Evolutionary conservation across 139 green algal species (phyloP).

Genomic region (Chlorella sp.): DNA sequence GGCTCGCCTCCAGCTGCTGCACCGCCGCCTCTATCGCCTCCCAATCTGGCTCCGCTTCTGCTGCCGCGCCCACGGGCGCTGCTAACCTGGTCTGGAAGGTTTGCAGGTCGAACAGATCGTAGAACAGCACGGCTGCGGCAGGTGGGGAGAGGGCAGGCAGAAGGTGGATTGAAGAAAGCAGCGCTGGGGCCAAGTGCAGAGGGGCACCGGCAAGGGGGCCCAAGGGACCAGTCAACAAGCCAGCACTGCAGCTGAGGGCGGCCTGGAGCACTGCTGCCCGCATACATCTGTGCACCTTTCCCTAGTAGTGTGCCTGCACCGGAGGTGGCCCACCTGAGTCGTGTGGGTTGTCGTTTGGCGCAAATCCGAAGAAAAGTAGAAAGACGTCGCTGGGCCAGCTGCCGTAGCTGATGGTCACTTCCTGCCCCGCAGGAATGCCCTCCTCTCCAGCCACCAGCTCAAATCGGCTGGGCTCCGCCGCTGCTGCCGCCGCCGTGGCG

Average conservation of each 20-base stretch:
- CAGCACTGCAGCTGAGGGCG: neutral
- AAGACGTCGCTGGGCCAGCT: slow-evolving; percentile 70
- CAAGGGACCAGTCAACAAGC: no score
- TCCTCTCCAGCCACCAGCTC: slow-evolving; percentile 28
- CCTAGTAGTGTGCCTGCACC: neutral
- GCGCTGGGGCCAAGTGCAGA: neutral
- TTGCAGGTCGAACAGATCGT: slow-evolving; percentile 18
- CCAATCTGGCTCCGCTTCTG: neutral
- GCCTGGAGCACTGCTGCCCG: neutral
- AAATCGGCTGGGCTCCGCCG: slow-evolving; percentile 5
- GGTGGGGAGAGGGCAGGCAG: neutral
- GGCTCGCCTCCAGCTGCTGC: neutral
- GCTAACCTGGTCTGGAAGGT: slow-evolving; percentile 21
- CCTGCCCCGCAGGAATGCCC: slow-evolving; percentile 39
- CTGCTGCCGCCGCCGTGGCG: neutral
- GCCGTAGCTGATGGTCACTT: slow-evolving; percentile 74
- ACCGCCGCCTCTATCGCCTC: neutral
- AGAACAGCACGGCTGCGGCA: slow-evolving; percentile 20
- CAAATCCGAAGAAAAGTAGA: slow-evolving; percentile 76
- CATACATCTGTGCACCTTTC: neutral
- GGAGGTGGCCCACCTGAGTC: slow-evolving; percentile 21
- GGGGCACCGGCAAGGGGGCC: neutral
- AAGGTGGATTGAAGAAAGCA: neutral
- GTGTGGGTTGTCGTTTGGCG: slow-evolving; percentile 56
- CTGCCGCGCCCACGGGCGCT: no score